Base-by-base conservation (phyloP, 768 basidiomycete genomes). In the Pilatotrama ljubarskyi region DNA sequence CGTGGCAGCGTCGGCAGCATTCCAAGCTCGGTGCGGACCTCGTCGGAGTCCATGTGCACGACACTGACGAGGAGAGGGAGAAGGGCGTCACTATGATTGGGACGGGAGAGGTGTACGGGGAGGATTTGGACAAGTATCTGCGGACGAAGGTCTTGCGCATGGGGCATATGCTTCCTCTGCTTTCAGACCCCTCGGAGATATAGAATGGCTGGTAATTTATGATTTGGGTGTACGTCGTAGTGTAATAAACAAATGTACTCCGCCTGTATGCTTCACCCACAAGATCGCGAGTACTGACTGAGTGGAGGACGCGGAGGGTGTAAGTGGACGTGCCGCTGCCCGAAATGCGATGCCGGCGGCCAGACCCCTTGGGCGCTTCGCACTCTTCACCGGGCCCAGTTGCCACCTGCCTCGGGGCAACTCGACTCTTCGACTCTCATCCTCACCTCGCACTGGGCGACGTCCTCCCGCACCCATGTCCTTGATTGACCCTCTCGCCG, bases 131-230 rank as follows among this genome's bases (percentile, higher is more conserved):
- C 69, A 93, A 90, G 75, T 99, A 99, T 72, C 74, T 99, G 68
- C 84, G 91, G 72, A 98, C 97, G 38, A 99, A 99, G 73, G 87
- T 98, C n/a, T 76, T 93, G 70, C 82, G 90, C 61, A 99, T 99
- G 97, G 97, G 97, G 13, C 97, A 99, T 72, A 87, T 96, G 78
- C 77, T 97, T 25, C 85, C 88, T 32, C 69, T 89, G 53, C 51
- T 70, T 20, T 51, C 65, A 9, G 66, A 70, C n/a, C 53, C 57
- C 15, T 51, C 58, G 42, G 49, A 55, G 38, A 32, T 36, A 18
- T 61, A 55, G 46, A 3, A 5, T 15, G 24, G 50, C 24, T n/a
- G 18, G 11, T 37, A 24, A 26, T 44, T 32, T 51, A 43, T 50
- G 14, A 26, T 14, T 40, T 20, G 22, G 22, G 17, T 51, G 32